Base-by-base conservation (phyloP, 2,329 filamentous ascomycete species). In the Exserohilum rostratum region DNA sequence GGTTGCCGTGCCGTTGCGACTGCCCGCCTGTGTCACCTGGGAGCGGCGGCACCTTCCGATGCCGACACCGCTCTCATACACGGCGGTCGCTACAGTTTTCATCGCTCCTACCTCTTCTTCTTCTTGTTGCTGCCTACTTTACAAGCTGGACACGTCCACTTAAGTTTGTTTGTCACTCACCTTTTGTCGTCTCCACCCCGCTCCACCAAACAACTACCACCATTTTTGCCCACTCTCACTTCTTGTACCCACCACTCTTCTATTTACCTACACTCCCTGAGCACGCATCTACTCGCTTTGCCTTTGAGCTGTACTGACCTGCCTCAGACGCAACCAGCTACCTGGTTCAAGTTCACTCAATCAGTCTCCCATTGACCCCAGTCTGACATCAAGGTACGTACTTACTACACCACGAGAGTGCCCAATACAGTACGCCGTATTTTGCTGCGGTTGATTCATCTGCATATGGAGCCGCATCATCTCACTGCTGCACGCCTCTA, bases 301-400 rank as follows among this genome's bases (percentile, higher is more conserved):
- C 27, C 58, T 62, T 57, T 22, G 43, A 51, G 34, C 37, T 29
- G 50, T 40, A 53, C 62, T 66, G 34, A 68, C 53, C 33, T 44
- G 22, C 46, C 44, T 20, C 43, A 65, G 60, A 37, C 40, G 42
- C 37, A 46, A 55, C 57, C 54, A 27, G 38, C 30, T 45, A 55
- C 53, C 46, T 38, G 39, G 42, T 50, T 44, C 48, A 60, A 55
- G 42, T 43, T 37, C 22, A 40, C 52, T n/a, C 10, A 18, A 17
- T 40, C 46, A 18, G 27, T 29, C 20, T 43, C 38, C 39, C 37
- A 38, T 34, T 11, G 38, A 51, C 44, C 53, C 44, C 33, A 48
- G 51, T 57, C 50, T 38, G 30, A 53, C 17, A 52, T 46, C 53
- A 59, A 64, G 53, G 62, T 67, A 61, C 18, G 51, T 61, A 13